phyloP scores from a whole-genome alignment of 176 grass and related monocot species.

The Carex pumila region DNA sequence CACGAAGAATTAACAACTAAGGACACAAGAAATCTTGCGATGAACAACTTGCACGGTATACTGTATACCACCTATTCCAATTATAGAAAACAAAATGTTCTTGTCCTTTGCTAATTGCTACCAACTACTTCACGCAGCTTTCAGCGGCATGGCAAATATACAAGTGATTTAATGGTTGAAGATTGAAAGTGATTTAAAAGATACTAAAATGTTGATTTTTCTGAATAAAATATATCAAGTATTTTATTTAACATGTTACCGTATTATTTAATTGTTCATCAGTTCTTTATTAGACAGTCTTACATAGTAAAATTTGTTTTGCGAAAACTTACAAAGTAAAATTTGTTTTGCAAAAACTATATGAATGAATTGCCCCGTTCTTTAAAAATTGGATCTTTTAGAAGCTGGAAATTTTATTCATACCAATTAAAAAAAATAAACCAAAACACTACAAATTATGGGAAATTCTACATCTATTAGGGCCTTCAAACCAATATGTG shows the following conservation, averaged over 20 bases:
- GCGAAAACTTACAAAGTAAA: background rate
- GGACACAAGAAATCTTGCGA: background rate
- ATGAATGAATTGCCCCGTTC: background rate
- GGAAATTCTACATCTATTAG: no score
- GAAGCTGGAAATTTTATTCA: background rate
- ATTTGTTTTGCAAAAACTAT: background rate
- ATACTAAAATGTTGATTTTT: background rate
- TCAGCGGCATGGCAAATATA: background rate
- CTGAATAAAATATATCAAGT: background rate
- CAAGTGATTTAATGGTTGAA: background rate
- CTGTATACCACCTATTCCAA: background rate
- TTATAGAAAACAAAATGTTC: background rate
- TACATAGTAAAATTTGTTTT: background rate
- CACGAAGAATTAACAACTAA: background rate
- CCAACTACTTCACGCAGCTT: slow-evolving; percentile 15
- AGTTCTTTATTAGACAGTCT: background rate
- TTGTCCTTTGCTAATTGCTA: background rate
- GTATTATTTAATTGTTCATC: background rate
- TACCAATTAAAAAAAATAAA: no score
- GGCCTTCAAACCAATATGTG: no score
- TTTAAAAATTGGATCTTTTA: background rate
- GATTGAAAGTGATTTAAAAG: slow-evolving; percentile 14
- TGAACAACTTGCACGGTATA: background rate
- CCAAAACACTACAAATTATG: no score
- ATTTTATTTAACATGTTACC: no score